phyloP scores from a whole-genome alignment of 208 protist species.

The Kentomonas sorsogonicus region DNA sequence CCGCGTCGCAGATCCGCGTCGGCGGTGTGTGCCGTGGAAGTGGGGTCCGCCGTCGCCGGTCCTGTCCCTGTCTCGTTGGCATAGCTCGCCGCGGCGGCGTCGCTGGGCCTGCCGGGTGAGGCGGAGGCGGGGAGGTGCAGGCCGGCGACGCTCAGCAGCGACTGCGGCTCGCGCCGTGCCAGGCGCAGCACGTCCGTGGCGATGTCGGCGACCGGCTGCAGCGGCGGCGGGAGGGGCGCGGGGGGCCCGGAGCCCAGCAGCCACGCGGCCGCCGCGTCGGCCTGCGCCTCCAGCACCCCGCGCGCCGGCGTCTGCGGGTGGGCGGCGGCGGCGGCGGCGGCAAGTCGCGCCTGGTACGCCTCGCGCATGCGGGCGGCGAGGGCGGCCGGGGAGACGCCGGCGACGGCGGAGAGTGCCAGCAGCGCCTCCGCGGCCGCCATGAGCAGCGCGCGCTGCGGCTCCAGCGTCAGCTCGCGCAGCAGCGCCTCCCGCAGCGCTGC shows the following conservation, averaged over 20 bases:
- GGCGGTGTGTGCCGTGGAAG: no score
- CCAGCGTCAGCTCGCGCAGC: neutral
- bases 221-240: neutral
- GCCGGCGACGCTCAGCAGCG: no score
- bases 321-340: no score
- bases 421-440: conserved; percentile 7
- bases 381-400: neutral
- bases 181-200: neutral
- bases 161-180: no score
- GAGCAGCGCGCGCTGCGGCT: conserved; percentile 8
- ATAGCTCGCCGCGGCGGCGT: no score
- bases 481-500: neutral
- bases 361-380: neutral
- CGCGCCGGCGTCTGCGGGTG: no score
- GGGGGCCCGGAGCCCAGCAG: neutral
- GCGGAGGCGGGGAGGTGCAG: no score
- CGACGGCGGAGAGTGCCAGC: neutral
- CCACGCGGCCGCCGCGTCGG: neutral
- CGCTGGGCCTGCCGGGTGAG: no score
- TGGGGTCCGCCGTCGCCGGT: no score
- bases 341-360: no score
- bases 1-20: no score
- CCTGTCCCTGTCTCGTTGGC: no score
- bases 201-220: neutral
- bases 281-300: neutral